phyloP scores from a whole-genome alignment of 331 rosid species.

The Quercus lobata region DNA sequence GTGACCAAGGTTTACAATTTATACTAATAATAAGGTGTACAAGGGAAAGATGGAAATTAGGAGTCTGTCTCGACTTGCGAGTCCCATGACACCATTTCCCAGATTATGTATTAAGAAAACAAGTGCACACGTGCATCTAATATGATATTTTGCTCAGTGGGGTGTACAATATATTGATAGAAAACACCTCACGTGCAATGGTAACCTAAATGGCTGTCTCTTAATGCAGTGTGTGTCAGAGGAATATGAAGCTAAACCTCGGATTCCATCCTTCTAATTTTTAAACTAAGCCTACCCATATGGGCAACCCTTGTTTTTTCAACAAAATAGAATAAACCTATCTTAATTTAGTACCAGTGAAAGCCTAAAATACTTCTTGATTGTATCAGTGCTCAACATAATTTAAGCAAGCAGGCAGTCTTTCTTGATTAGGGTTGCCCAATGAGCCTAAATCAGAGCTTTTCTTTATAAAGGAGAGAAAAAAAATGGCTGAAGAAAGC shows the following conservation, averaged over 20 bases:
- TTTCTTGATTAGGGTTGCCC: slow-evolving; percentile 19
- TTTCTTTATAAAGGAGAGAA: background rate
- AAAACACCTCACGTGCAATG: slow-evolving; percentile 66
- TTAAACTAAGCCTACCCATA: slow-evolving; percentile 21
- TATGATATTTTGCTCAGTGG: slow-evolving; percentile 31
- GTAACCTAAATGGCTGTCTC: slow-evolving; percentile 51
- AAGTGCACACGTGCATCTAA: slow-evolving; percentile 56
- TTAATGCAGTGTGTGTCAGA: slow-evolving; percentile 47
- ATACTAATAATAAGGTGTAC: background rate
- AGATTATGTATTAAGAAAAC: slow-evolving; percentile 27
- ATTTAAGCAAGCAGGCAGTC: background rate
- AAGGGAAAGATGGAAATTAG: background rate
- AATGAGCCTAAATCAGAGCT: slow-evolving; percentile 5
- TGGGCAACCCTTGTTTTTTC: slow-evolving; percentile 3
- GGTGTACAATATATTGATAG: slow-evolving; percentile 1
- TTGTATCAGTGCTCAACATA: background rate
- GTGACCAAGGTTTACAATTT: background rate
- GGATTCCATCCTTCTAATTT: slow-evolving; percentile 53
- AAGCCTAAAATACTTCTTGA: background rate
- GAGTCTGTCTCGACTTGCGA: slow-evolving; percentile 15
- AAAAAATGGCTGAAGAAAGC: background rate
- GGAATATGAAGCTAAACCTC: slow-evolving; percentile 58
- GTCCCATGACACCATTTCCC: slow-evolving; percentile 21
- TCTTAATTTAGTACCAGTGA: slow-evolving; percentile 8
- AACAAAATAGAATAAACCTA: slow-evolving; percentile 11